Conservation (phyloP, 176 grass and related monocot species). For the Calamus simplicifolius region DNA sequence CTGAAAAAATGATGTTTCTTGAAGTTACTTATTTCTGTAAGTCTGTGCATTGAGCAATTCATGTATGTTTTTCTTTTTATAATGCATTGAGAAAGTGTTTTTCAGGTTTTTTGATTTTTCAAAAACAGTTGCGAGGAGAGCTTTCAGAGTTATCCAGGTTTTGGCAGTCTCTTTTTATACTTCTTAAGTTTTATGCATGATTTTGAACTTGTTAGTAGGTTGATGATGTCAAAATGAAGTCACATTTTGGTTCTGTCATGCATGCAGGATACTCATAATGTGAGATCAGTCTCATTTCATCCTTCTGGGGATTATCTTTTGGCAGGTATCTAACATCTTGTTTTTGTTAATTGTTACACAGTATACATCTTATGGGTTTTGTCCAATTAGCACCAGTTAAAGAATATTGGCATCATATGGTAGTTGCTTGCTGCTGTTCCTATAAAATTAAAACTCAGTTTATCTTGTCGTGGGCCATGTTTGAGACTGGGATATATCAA, state of each 20-base stretch:
- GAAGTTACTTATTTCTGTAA: too few relatives aligned
- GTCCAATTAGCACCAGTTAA: too few relatives aligned
- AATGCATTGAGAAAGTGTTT: conserved; percentile 2
- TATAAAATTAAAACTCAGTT: too few relatives aligned
- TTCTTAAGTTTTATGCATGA: neutral
- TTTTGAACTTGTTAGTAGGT: too few relatives aligned
- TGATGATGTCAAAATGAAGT: neutral
- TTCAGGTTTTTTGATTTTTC: conserved; percentile 96
- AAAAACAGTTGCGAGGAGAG: conserved; percentile 84
- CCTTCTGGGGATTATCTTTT: conserved; percentile 92
- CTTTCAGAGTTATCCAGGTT: conserved; percentile 98
- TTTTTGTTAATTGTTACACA: neutral
- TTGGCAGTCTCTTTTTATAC: conserved; percentile 9
- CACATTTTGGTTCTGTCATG: conserved; percentile 25
- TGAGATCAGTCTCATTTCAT: conserved; percentile 97
- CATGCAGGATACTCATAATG: conserved; percentile 91
- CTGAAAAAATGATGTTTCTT: too few relatives aligned
- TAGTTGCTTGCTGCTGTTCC: too few relatives aligned
- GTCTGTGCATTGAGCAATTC: too few relatives aligned
- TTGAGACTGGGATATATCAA: too few relatives aligned
- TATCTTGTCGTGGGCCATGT: too few relatives aligned
- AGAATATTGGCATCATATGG: too few relatives aligned
- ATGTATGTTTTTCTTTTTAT: too few relatives aligned
- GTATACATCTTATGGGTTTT: too few relatives aligned
- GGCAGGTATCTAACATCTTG: conserved; percentile 43